Evolutionary conservation across 441 rosid species (phyloP).

Genomic region (Macaranga tanarius): DNA sequence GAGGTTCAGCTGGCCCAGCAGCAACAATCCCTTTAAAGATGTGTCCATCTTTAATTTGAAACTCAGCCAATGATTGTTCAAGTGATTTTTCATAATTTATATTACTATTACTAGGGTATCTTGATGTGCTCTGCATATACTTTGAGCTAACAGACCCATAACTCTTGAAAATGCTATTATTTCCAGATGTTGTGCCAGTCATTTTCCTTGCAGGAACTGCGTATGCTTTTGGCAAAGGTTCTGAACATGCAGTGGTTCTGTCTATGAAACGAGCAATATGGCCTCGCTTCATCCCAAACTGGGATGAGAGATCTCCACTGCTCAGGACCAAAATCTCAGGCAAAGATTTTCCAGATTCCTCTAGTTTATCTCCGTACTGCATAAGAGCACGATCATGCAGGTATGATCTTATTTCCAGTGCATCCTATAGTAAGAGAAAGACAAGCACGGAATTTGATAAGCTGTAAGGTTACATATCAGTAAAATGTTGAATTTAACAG

Average conservation of each 20-base stretch:
- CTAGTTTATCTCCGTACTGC: conserved; percentile 58
- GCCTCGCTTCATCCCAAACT: conserved; percentile 63
- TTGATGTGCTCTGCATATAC: conserved; percentile 30
- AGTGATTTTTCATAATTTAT: conserved; percentile 34
- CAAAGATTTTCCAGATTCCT: conserved; percentile 54
- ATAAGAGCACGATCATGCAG: conserved; percentile 61
- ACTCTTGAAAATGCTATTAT: conserved; percentile 35
- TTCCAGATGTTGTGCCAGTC: conserved; percentile 31
- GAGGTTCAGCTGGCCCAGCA: conserved; percentile 53
- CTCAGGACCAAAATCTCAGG: conserved; percentile 50
- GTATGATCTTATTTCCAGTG: conserved; percentile 60
- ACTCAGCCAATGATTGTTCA: conserved; percentile 52
- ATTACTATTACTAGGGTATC: conserved; percentile 27
- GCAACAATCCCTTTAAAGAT: conserved; percentile 66
- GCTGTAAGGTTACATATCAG: background rate
- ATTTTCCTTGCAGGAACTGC: conserved; percentile 24
- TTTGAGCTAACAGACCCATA: conserved; percentile 29
- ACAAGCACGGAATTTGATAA: conserved; percentile 3
- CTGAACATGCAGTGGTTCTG: conserved; percentile 44
- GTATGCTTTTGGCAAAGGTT: conserved; percentile 35
- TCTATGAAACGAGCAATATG: conserved; percentile 52
- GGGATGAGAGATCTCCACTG: conserved; percentile 39
- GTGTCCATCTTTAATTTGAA: conserved; percentile 58
- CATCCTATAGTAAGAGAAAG: conserved; percentile 40
- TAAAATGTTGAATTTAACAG: background rate